phyloP scores from a whole-genome alignment of 179 eudicot genomes.

The Vitellaria paradoxa region DNA sequence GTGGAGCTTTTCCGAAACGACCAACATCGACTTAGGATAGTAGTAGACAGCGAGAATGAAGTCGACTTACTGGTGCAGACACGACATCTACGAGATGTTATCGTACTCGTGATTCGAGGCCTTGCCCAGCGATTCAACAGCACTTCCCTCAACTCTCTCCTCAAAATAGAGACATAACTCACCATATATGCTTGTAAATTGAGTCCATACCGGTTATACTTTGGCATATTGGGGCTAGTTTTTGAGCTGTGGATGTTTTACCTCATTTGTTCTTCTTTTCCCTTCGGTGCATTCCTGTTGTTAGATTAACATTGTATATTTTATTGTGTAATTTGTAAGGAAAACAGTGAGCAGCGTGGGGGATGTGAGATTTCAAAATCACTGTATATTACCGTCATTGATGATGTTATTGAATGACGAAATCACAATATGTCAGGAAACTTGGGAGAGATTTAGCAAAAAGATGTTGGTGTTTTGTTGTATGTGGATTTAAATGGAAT shows the following conservation, averaged over 20 bases:
- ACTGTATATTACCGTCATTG: not conserved
- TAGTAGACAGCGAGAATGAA: constrained; percentile 81
- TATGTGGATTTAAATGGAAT: not conserved
- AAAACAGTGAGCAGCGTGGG: not conserved
- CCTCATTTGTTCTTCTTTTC: not conserved
- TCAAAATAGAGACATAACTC: constrained; percentile 45
- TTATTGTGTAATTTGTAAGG: not conserved
- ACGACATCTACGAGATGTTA: constrained; percentile 82
- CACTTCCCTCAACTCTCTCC: constrained; percentile 86
- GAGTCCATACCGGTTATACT: not conserved
- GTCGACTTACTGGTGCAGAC: constrained; percentile 92
- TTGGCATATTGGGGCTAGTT: not conserved
- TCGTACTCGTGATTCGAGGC: constrained; percentile 89
- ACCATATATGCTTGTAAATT: constrained; percentile 18
- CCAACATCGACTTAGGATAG: constrained; percentile 83
- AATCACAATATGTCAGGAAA: not conserved
- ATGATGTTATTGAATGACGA: not conserved
- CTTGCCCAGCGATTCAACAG: constrained; percentile 90
- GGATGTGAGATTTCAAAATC: not conserved
- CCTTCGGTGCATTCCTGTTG: not conserved
- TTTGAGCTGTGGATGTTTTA: too few species aligned
- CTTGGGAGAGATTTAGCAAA: not conserved
- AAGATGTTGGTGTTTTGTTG: not conserved
- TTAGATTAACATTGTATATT: not conserved
- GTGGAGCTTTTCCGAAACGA: constrained; percentile 91